Base-by-base conservation (phyloP, 176 grass and related monocot species). In the Paspalum notatum region DNA sequence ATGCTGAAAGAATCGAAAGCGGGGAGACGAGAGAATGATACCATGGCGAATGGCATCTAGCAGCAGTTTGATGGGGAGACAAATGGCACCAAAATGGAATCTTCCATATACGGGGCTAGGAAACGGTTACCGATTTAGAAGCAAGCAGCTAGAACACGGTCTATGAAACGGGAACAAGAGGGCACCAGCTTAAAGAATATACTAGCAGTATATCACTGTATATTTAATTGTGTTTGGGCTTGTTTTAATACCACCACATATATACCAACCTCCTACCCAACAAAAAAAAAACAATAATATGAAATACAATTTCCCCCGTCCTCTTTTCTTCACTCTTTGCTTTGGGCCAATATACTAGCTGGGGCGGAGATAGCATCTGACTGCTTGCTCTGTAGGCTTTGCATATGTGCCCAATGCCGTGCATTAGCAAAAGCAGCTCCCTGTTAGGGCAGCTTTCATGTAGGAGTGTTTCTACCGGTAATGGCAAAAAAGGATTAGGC, bases 11-110 rank as follows among this genome's bases (percentile, higher is more conserved):
- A 40, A 47, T 16, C 6, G 12, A 13, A 27, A 47, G 12, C 14
- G 1, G 75, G 15, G 80, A 44, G 21, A 57, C 12, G 51, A 44
- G 22, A 47, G 70, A 75, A 85, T 80, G 24, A 84, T 85, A n/a
- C 82, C n/a, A 14, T 75, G 76, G 87, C 72, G 82, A 77, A 79
- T 54, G 64, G 58, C 73, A 87, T 82, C 69, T 62, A 66, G 46
- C 82, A 62, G 11, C 54, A n/a, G n/a, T n/a, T 63, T 63, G 69
- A 75, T 12, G 63, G 70, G 22, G 71, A 68, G 5, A 42, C 80
- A 58, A 79, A 79, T 12, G 60, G 81, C 22, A 84, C 54, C 68
- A 8, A 37, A 40, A 55, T 17, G 71, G 77, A 75, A 81, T 89
- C 76, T 80, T 76, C 71, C 62, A 68, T 67, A 67, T 62, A 3